These are phyloP conservation scores for Mucor saturninus DNA, from an alignment of 371 early-diverging fungal species.

Conservation along the genomic window DNA sequence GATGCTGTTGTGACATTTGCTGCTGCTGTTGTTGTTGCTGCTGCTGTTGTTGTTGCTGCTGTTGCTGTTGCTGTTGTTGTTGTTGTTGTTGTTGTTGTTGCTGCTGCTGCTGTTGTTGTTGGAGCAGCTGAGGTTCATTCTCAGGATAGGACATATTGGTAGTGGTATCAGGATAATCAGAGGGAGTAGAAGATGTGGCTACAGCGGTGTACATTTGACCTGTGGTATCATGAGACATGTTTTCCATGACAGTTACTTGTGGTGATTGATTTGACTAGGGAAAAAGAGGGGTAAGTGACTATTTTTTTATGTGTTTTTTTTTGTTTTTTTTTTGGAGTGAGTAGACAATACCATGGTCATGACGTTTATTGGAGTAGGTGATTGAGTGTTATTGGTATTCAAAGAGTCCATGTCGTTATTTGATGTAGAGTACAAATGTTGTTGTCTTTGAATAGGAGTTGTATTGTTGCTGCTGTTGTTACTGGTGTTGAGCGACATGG, in stretches of 20 bases:
- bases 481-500: conserved; percentile 1
- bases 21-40: conserved; percentile 25
- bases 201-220: conserved; percentile 10
- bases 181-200: neutral
- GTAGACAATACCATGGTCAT: conserved; percentile 9
- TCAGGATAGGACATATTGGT: neutral
- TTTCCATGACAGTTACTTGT: neutral
- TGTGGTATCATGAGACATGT: conserved; percentile 10
- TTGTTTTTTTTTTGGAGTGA: neutral
- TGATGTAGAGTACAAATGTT: conserved; percentile 4
- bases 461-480: conserved; percentile 8
- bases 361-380: conserved; percentile 12
- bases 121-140: conserved; percentile 8
- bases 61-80: no score
- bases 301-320: no score
- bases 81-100: no score
- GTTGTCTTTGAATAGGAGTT: conserved; percentile 1
- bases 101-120: no score
- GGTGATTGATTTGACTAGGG: conserved; percentile 8
- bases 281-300: neutral
- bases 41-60: conserved; percentile 21
- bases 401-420: neutral
- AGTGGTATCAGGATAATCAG: neutral
- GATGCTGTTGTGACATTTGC: conserved; percentile 8
- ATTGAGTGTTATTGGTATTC: conserved; percentile 2